Conservation (phyloP, 345 rosid genomes). For the Viola odorata region DNA sequence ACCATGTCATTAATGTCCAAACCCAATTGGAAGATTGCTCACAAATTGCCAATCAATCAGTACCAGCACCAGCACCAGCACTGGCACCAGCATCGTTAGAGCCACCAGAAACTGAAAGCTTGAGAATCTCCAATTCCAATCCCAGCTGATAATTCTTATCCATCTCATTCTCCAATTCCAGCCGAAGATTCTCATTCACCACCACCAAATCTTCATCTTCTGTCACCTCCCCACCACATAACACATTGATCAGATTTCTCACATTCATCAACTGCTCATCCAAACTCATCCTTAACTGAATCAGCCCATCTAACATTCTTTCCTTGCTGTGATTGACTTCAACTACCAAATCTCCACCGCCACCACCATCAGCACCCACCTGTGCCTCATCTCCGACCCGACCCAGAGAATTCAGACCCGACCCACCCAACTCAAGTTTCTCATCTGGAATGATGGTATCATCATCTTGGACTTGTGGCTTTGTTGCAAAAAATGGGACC, state of each 20-base stretch:
- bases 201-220: conserved; percentile 44
- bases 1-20: too few species aligned
- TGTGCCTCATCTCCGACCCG: background rate
- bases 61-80: too few species aligned
- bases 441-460: conserved; percentile 16
- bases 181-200: conserved; percentile 37
- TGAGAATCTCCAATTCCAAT: conserved; percentile 39
- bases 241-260: conserved; percentile 34
- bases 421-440: conserved; percentile 6
- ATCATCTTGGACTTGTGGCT: conserved; percentile 12
- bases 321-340: conserved; percentile 23
- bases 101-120: conserved; percentile 26
- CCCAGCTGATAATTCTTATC: conserved; percentile 38
- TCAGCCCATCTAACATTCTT: conserved; percentile 39
- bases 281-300: conserved; percentile 49
- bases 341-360: background rate
- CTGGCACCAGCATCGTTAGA: too few species aligned
- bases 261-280: conserved; percentile 60
- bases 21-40: too few species aligned
- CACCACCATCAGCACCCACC: conserved; percentile 1
- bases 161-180: conserved; percentile 48
- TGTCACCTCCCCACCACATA: conserved; percentile 47
- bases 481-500: conserved; percentile 64
- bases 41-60: too few species aligned
- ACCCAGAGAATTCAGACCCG: conserved; percentile 14